These are phyloP conservation scores for Paspalum vaginatum DNA, from an alignment of 176 grass and related monocot genomes.

Conservation along the genomic window DNA sequence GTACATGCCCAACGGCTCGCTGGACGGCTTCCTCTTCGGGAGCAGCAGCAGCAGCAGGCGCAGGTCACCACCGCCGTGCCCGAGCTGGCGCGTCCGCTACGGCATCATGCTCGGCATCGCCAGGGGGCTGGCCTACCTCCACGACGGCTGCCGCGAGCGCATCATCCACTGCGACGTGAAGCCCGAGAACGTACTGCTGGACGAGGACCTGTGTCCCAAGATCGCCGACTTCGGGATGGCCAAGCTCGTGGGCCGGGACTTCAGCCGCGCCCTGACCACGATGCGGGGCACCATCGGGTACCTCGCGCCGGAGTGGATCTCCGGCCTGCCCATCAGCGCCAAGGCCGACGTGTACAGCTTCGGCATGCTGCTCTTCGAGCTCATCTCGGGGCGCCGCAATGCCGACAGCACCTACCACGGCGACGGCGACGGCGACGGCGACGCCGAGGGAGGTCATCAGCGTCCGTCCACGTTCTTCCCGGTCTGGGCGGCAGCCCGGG, in stretches of 20 bases:
- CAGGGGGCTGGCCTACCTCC: not conserved
- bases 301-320: not conserved
- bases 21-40: not conserved
- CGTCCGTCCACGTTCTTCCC: slow-evolving; percentile 28
- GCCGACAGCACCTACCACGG: not conserved
- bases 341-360: slow-evolving; percentile 61
- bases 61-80: not conserved
- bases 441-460: not conserved
- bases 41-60: not conserved
- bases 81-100: not conserved
- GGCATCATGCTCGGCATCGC: not conserved
- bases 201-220: not conserved
- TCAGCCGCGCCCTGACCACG: not conserved
- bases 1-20: slow-evolving; percentile 48
- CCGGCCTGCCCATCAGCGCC: not conserved
- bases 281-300: not conserved
- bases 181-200: not conserved
- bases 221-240: not conserved
- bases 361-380: slow-evolving; percentile 52
- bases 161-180: not conserved
- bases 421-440: not conserved
- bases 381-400: not conserved
- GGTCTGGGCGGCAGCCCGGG: slow-evolving; percentile 28
- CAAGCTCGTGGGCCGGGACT: not conserved
- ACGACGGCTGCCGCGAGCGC: not conserved